Base-by-base conservation (phyloP, 1,139 yeast species). In the Suhomyces bokatorum region DNA sequence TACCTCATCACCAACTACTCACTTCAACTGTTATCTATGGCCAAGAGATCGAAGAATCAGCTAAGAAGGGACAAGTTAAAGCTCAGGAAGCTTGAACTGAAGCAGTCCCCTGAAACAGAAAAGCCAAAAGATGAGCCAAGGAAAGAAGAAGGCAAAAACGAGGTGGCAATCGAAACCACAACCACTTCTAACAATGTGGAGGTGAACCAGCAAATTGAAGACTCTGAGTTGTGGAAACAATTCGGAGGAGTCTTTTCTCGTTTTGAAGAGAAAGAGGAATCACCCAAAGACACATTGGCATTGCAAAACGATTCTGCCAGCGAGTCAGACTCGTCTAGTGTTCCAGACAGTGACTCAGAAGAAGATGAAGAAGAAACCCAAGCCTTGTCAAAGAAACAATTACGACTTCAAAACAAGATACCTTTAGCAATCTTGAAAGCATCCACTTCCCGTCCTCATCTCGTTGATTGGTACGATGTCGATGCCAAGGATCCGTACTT, bases 401-500 rank as follows among this genome's bases (percentile, higher is more conserved):
- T 66, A 24, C 69, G 81, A 43, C 72, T 74, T 48, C 59, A 66
- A 39, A 71, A 75, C 45, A 84, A 85, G 54, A 77, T 89, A 0
- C 79, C 95, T 0, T 66, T 93, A 14, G 81, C 93, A 0, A 72
- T 75, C 12, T 69, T 93, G 42, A 93, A 91, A 59, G 73, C 86
- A 0, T 62, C 71, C 16, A 75, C 85, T 0, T 58, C 64, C 6
- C 68, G 68, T 32, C 97, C 98, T 0, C 90, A 87, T 48, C 60
- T 84, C 4, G 85, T 93, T 0, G 96, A 90, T 52, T 86, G 95
- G 95, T 78, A 71, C 53, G 99, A 93, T 63, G 85, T 83, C 1
- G 95, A 91, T 65, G 87, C 98, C 0, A 75, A 73, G 3, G 95
- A 89, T 57, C 97, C 99, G 1, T 67, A 70, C 41, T 62, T 90